Evolutionary conservation across 148 eudicot species (phyloP).

Genomic region (Vaccinium myrtillus): DNA sequence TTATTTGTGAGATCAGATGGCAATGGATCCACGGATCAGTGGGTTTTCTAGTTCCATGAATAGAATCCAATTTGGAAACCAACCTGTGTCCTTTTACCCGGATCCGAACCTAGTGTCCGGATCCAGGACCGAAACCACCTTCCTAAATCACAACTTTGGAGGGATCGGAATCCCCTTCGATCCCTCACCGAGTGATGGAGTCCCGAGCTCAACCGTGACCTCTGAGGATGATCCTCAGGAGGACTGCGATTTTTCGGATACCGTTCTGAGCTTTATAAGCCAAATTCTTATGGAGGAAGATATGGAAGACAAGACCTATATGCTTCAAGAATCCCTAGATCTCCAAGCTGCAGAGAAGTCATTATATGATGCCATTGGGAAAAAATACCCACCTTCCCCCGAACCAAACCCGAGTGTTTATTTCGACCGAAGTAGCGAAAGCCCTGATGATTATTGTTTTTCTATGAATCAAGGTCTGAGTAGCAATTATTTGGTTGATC

Average conservation of each 20-base stretch:
- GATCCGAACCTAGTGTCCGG: constrained; percentile 15
- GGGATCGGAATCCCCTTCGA: constrained; percentile 9
- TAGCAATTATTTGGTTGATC: constrained; percentile 36
- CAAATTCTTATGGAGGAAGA: constrained; percentile 84
- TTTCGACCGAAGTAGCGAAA: constrained; percentile 22
- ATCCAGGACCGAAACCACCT: constrained; percentile 6
- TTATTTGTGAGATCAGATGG: constrained; percentile 2
- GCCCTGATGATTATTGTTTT: constrained; percentile 16
- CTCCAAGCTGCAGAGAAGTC: constrained; percentile 71
- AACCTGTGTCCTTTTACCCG: constrained; percentile 16
- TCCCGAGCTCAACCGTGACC: constrained; percentile 20
- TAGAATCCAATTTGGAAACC: constrained; percentile 24
- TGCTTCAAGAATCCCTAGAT: constrained; percentile 72
- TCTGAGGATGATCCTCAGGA: constrained; percentile 42
- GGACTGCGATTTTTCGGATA: constrained; percentile 69
- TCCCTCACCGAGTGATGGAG: background rate
- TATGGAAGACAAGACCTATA: constrained; percentile 61
- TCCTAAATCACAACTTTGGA: constrained; percentile 5
- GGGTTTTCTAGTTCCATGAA: constrained; percentile 22
- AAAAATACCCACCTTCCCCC: constrained; percentile 49
- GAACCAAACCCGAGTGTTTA: constrained; percentile 23
- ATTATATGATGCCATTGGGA: constrained; percentile 60
- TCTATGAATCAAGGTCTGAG: constrained; percentile 14
- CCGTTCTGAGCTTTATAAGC: constrained; percentile 60
- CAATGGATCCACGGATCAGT: constrained; percentile 33